These are phyloP conservation scores for Verruconis gallopava DNA, from an alignment of 2,329 filamentous ascomycete genomes.

Conservation along the genomic window DNA sequence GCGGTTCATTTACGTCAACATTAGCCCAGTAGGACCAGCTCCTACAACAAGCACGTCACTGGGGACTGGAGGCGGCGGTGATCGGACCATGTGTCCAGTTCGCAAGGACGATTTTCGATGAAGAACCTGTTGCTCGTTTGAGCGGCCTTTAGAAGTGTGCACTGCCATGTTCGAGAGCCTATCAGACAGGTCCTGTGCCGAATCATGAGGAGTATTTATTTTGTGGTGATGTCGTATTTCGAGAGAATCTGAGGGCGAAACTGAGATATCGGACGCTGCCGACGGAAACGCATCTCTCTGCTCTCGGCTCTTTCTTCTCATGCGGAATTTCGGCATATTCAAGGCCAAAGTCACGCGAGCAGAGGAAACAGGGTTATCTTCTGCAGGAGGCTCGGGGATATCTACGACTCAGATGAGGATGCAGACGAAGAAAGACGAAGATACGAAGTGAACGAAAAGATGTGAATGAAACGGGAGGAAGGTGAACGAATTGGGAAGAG, in stretches of 20 bases:
- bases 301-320: background rate
- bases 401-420: no score
- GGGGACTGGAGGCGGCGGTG: slow-evolving; percentile 4
- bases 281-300: background rate
- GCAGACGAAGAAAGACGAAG: no score
- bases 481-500: no score
- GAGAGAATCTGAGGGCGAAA: no score
- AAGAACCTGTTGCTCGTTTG: background rate
- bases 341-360: no score
- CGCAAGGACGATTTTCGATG: background rate
- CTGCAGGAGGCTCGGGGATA: no score
- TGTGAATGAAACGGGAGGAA: no score
- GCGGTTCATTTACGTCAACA: slow-evolving; percentile 27
- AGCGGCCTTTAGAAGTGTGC: background rate
- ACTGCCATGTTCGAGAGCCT: background rate
- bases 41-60: slow-evolving; percentile 21
- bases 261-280: no score
- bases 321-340: background rate
- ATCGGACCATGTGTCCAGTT: slow-evolving; percentile 1
- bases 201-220: background rate
- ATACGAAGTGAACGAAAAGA: no score
- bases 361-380: no score
- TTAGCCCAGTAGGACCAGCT: slow-evolving; percentile 29
- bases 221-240: background rate
- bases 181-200: background rate